Conservation (phyloP, 129 eudicot species). For the Calendula officinalis region DNA sequence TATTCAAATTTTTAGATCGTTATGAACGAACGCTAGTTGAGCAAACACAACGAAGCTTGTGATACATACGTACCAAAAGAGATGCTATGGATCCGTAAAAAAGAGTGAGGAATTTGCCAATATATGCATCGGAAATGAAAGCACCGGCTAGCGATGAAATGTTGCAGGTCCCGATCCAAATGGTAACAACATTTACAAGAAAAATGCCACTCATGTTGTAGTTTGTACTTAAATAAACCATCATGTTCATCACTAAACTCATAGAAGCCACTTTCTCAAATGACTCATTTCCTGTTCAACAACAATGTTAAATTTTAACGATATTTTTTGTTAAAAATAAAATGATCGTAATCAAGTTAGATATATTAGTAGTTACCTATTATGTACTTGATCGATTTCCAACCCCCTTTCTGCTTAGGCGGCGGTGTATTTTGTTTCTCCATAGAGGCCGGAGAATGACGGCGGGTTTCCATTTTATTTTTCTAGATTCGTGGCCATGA, state of each 20-base stretch:
- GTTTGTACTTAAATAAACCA: constrained; percentile 50
- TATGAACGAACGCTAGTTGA: neutral
- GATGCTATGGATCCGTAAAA: constrained; percentile 50
- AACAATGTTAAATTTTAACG: neutral
- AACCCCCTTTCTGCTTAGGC: constrained; percentile 46
- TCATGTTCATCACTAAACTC: constrained; percentile 61
- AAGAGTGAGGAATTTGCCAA: constrained; percentile 63
- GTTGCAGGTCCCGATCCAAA: constrained; percentile 57
- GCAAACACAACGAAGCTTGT: neutral
- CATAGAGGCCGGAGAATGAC: constrained; percentile 21
- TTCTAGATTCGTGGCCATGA: neutral
- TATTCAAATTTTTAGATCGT: no score
- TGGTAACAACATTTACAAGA: constrained; percentile 59
- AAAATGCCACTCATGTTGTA: constrained; percentile 61
- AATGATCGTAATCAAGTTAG: neutral
- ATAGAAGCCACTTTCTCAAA: constrained; percentile 74
- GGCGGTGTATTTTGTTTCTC: constrained; percentile 23
- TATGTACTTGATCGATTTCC: constrained; percentile 63
- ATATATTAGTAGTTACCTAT: constrained; percentile 45
- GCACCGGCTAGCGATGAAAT: constrained; percentile 55
- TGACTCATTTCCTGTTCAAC: constrained; percentile 53
- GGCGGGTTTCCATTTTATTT: constrained; percentile 31
- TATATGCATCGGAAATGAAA: constrained; percentile 49
- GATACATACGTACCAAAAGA: constrained; percentile 40
- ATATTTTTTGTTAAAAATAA: neutral